These are phyloP conservation scores for Aspergillus ruber DNA, from an alignment of 2,329 filamentous ascomycete genomes.

Conservation along the genomic window DNA sequence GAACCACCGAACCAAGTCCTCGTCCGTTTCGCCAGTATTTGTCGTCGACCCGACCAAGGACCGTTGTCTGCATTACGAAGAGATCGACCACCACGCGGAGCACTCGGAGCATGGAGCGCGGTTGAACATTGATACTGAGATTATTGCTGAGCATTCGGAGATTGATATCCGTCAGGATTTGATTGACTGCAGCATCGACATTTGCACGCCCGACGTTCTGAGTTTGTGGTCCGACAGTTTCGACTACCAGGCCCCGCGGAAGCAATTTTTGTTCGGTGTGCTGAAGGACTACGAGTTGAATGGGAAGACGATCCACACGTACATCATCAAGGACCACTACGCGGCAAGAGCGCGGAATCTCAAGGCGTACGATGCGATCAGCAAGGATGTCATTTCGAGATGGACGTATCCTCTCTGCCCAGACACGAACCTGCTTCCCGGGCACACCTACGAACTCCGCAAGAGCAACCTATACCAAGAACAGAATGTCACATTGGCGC, in stretches of 20 bases:
- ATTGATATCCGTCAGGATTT: slow-evolving; percentile 80
- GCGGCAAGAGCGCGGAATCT: slow-evolving; percentile 80
- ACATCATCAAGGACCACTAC: slow-evolving; percentile 77
- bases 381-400: slow-evolving; percentile 73
- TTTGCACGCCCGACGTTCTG: slow-evolving; percentile 91
- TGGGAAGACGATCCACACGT: slow-evolving; percentile 90
- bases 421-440: slow-evolving; percentile 75
- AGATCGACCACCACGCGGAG: slow-evolving; percentile 58
- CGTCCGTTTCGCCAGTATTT: slow-evolving; percentile 73
- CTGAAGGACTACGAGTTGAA: slow-evolving; percentile 96
- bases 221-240: slow-evolving; percentile 97
- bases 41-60: slow-evolving; percentile 74
- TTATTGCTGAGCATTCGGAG: slow-evolving; percentile 67
- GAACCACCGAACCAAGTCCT: slow-evolving; percentile 69
- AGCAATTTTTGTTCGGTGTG: slow-evolving; percentile 84
- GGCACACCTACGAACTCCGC: slow-evolving; percentile 67
- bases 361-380: slow-evolving; percentile 83
- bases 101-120: slow-evolving; percentile 47
- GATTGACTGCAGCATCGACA: slow-evolving; percentile 91
- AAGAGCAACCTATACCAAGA: slow-evolving; percentile 71
- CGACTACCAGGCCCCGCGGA: slow-evolving; percentile 84
- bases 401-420: slow-evolving; percentile 88
- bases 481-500: slow-evolving; percentile 65
- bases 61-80: slow-evolving; percentile 88
- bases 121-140: slow-evolving; percentile 67